phyloP scores from a whole-genome alignment of 139 green algal genomes.

The Tetradesmus lagerheimii region DNA sequence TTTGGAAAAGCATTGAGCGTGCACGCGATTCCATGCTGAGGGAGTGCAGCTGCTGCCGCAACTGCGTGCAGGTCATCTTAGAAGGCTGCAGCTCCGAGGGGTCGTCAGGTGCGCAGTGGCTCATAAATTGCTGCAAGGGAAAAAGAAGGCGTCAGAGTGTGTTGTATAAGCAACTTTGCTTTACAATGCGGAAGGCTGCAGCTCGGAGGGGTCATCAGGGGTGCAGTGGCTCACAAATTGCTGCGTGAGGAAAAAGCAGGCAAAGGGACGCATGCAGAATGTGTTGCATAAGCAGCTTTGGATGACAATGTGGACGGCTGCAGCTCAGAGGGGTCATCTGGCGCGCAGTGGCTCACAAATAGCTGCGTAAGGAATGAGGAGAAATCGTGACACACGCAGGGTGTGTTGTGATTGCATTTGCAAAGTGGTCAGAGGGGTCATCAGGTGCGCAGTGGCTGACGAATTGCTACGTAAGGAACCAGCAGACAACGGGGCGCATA shows the following conservation, averaged over 20 bases:
- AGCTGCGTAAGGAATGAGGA: slow-evolving; percentile 1
- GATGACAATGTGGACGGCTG: no score
- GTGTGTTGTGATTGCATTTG: background rate
- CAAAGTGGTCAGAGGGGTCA: background rate
- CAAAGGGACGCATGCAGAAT: no score
- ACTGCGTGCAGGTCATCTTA: slow-evolving; percentile 62
- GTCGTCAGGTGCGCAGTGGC: slow-evolving; percentile 82
- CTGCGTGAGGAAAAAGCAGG: no score
- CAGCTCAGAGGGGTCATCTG: background rate
- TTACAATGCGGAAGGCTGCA: no score
- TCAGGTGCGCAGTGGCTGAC: slow-evolving; percentile 77
- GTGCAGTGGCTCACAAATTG: slow-evolving; percentile 84
- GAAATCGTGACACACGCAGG: no score
- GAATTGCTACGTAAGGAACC: slow-evolving; percentile 60
- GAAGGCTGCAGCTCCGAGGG: slow-evolving; percentile 31
- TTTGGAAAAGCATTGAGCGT: no score
- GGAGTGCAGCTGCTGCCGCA: slow-evolving; percentile 11
- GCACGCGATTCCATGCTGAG: no score
- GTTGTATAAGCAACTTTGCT: no score
- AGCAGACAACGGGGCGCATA: no score
- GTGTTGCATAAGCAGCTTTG: no score
- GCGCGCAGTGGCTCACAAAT: background rate
- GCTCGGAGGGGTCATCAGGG: slow-evolving; percentile 21
- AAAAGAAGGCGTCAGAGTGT: no score
- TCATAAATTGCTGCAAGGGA: no score